These are phyloP conservation scores for Pleurotus tuoliensis DNA, from an alignment of 768 basidiomycete species.

Conservation along the genomic window DNA sequence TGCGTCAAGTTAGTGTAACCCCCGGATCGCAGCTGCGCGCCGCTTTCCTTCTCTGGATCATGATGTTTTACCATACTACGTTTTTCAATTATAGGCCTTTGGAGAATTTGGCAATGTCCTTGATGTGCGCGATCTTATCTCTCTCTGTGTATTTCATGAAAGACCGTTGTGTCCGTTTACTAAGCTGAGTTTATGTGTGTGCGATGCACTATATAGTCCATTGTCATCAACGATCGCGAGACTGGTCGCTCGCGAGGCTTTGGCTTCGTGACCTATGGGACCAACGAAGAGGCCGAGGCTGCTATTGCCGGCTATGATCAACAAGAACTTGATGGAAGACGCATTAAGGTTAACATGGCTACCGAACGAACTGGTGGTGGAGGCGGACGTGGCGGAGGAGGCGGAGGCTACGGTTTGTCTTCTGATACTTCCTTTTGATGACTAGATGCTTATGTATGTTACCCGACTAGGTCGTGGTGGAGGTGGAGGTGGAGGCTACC, in stretches of 20 bases:
- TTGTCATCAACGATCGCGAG: constrained; percentile 98
- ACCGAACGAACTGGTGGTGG: constrained; percentile 60
- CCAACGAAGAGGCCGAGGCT: constrained; percentile 60
- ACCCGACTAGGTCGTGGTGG: constrained; percentile 18
- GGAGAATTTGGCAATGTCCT: constrained; percentile 72
- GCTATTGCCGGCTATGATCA: constrained; percentile 83
- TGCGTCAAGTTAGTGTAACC: constrained; percentile 75
- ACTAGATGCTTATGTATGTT: constrained; percentile 4
- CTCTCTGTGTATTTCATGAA: constrained; percentile 15
- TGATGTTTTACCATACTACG: constrained; percentile 48
- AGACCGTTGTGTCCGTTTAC: constrained; percentile 10
- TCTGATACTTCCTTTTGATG: not conserved
- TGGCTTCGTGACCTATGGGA: constrained; percentile 85
- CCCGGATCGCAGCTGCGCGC: constrained; percentile 20
- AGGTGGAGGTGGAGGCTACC: constrained; percentile 18
- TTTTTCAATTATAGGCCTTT: constrained; percentile 76
- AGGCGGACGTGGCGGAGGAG: constrained; percentile 29
- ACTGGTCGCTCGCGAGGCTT: constrained; percentile 97
- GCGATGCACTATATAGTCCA: constrained; percentile 54
- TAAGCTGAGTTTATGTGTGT: constrained; percentile 28
- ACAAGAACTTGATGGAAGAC: constrained; percentile 88
- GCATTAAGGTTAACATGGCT: constrained; percentile 85
- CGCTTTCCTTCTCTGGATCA: constrained; percentile 17
- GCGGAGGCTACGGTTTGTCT: too few relatives aligned
- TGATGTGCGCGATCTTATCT: constrained; percentile 73